Percentiles rank a stretch among this genome's conserved stretches.
These are phyloP conservation scores for Scedosporium dehoogii DNA, from an alignment of 2,329 filamentous ascomycete species.

Conservation along the genomic window DNA sequence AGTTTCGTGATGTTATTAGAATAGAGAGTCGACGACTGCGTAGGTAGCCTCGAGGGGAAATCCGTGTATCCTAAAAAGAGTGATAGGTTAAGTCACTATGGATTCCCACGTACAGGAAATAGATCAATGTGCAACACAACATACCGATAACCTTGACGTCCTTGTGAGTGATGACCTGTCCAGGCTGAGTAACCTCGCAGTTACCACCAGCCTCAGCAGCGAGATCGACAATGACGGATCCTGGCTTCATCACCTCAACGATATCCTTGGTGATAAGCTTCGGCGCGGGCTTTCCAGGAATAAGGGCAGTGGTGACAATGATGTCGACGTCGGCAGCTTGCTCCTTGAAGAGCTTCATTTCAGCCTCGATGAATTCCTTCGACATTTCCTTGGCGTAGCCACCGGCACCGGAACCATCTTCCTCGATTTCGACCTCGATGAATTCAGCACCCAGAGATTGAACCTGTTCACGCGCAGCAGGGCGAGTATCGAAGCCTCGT, in stretches of 20 bases:
- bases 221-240: constrained; percentile 79
- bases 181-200: constrained; percentile 70
- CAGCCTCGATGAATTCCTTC: constrained; percentile 83
- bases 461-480: constrained; percentile 81
- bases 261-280: constrained; percentile 75
- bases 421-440: constrained; percentile 73
- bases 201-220: constrained; percentile 84
- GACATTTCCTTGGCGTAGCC: constrained; percentile 94
- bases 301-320: constrained; percentile 85
- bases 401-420: constrained; percentile 75
- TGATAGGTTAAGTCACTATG: neutral
- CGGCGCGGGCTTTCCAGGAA: constrained; percentile 73
- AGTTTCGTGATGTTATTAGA: constrained; percentile 93
- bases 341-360: constrained; percentile 86
- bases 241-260: constrained; percentile 79
- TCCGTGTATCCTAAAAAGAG: constrained; percentile 61
- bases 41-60: constrained; percentile 74
- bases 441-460: constrained; percentile 86
- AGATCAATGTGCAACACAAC: constrained; percentile 14
- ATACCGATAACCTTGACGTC: constrained; percentile 76
- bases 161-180: constrained; percentile 59
- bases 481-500: constrained; percentile 80
- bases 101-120: neutral
- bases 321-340: constrained; percentile 85
- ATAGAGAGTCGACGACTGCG: constrained; percentile 82